Evolutionary conservation across 305 asterid genomes (phyloP), one percentile per base, ranked within the genome.

Genomic region (Solanum chacoense): DNA sequence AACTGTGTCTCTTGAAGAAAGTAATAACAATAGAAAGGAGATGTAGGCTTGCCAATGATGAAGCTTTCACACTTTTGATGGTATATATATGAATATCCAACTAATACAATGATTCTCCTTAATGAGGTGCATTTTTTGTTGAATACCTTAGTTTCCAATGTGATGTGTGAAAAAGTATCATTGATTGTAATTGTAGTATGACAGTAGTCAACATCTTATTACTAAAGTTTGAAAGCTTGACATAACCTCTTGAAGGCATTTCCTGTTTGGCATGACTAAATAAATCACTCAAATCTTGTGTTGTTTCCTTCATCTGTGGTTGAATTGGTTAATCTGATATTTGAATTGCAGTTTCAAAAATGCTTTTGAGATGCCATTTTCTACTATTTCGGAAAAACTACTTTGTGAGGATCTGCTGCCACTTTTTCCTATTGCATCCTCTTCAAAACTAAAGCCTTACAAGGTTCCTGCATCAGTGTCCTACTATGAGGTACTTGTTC

Each of bases 351-450:
- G 99, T 93, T 95, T 95, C 92, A 95, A 95, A 94, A 94, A 94
- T 93, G 99, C 98, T 85, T 91, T 97, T 91, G 95, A 91, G 94
- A 94, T 93, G 98, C 99, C 99, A 78, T 87, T 95, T 91, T 92
- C 95, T 89, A 93, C 98, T 3, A 95, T 97, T 92, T 97, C 99
- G 85, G 89, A 90, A 92, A 95, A 90, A 91, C 92, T 97, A 87
- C 93, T 92, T 88, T 95, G 98, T 90, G 92, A 94, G 91, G 97
- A 94, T 89, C 88, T 95, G 90, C 75, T 96, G 92, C 99, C 99
- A 71, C 98, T 97, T 91, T 97, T 96, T 94, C 98, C 98, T 36
- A 85, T 95, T 88, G 92, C 93, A 83, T 87, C 94, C 84, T 87
- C 92, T 32, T 90, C 88, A 59, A 92, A 89, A 84, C 89, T 69